These are phyloP conservation scores for Ziziphus jujuba DNA, from an alignment of 306 rosid genomes.

Conservation along the genomic window DNA sequence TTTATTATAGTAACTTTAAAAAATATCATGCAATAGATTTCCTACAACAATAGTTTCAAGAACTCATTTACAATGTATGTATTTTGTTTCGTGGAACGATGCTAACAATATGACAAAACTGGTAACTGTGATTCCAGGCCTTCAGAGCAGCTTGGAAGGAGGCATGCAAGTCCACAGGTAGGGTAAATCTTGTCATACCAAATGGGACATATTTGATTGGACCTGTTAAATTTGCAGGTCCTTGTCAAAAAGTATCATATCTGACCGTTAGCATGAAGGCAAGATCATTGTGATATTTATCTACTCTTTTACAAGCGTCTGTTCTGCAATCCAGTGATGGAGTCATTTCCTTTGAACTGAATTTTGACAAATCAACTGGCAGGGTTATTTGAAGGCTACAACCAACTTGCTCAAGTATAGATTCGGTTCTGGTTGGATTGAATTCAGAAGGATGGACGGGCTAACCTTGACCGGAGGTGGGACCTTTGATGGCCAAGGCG, in stretches of 20 bases:
- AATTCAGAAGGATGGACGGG: conserved; percentile 35
- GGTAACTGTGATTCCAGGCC: conserved; percentile 34
- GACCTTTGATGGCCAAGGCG: conserved; percentile 54
- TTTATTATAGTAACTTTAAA: not conserved
- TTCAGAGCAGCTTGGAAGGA: conserved; percentile 41
- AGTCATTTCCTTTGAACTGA: not conserved
- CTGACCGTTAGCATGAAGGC: conserved; percentile 39
- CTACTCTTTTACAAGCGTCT: not conserved
- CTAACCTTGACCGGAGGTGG: conserved; percentile 53
- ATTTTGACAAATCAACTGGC: conserved; percentile 12
- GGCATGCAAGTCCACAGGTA: conserved; percentile 40
- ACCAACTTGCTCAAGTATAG: conserved; percentile 40
- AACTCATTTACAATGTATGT: not conserved
- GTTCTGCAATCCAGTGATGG: not conserved
- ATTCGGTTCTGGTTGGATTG: conserved; percentile 40
- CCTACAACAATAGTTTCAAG: not conserved
- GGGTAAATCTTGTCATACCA: conserved; percentile 39
- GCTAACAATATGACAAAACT: not conserved
- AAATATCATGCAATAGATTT: not conserved
- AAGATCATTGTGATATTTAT: conserved; percentile 12
- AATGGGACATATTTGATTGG: conserved; percentile 45
- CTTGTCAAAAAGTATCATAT: conserved; percentile 40
- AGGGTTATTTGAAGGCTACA: conserved; percentile 55
- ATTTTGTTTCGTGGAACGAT: not conserved
- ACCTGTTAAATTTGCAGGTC: conserved; percentile 40